Percentiles rank a stretch among this genome's conserved stretches.
These are phyloP conservation scores for Daedalea quercina DNA, from an alignment of 768 basidiomycete genomes.

Conservation along the genomic window DNA sequence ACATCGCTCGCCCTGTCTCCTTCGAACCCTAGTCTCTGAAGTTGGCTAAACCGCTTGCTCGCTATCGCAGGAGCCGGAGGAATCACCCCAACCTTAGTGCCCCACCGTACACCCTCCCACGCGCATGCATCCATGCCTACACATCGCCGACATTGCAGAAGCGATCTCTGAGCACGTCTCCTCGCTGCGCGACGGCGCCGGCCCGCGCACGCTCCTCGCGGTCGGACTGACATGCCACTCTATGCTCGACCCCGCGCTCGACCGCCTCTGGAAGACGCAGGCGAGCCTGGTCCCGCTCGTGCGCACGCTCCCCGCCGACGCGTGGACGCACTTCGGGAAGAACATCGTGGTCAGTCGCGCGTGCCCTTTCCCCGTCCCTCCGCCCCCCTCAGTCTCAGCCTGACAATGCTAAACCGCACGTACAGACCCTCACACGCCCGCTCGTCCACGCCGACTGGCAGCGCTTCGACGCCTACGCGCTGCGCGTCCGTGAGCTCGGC, in stretches of 20 bases:
- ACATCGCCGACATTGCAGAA: constrained; percentile 1
- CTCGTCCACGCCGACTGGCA: constrained; percentile 2
- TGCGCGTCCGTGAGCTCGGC: constrained; percentile 4
- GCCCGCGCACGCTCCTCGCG: constrained; percentile 1
- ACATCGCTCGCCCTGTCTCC: too few relatives aligned
- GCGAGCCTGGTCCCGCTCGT: constrained; percentile 1
- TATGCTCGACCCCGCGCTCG: constrained; percentile 4
- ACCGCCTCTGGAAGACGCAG: constrained; percentile 9
- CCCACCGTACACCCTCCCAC: not conserved
- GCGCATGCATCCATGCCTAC: not conserved
- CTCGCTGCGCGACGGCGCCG: constrained; percentile 1
- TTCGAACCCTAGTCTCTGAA: too few relatives aligned
- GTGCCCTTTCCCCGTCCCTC: not conserved
- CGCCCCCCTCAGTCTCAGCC: not conserved
- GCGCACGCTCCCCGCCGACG: constrained; percentile 3
- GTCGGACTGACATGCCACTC: constrained; percentile 2
- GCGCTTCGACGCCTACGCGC: constrained; percentile 5
- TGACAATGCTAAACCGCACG: not conserved
- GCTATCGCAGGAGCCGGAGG: not conserved
- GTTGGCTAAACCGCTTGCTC: not conserved
- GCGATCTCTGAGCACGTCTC: constrained; percentile 4
- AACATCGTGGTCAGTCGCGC: not conserved
- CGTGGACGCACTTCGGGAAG: not conserved
- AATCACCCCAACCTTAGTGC: not conserved
- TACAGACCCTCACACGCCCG: constrained; percentile 1